Evolutionary conservation across 768 basidiomycete genomes (phyloP), one percentile per base, ranked within the genome.

Genomic region (Paxillus ammoniavirescens): DNA sequence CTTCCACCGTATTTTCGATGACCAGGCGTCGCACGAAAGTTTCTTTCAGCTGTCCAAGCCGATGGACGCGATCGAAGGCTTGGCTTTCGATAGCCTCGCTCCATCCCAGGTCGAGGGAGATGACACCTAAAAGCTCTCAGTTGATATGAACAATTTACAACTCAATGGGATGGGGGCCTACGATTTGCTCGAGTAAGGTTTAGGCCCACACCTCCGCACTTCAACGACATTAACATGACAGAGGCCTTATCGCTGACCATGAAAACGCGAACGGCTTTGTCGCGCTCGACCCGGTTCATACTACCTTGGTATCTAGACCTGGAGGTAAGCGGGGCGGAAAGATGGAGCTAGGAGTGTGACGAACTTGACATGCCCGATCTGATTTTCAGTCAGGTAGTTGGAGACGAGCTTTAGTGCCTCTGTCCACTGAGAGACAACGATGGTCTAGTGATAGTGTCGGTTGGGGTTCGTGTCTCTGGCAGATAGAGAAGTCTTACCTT

Each of bases 341-440:
- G 40, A 13, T 8, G 31, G 18, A 14, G 40, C 15, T 46, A 55
- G 33, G 17, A 35, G 13, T 33, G 15, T 33, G 15, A 15, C 72
- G 13, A 58, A 83, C 80, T 82, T 83, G 52, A 86, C 79, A 56
- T 83, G 82, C 3, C 69, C 59, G 44, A 86, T 75, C 2, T 72
- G 72, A 18, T 77, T 70, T 60, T 80, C 77, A 0, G 69, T 66
- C n/a, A 91, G 73, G 61, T 85, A 86, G 47, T 80, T 69, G 0
- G 80, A 84, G n/a, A 85, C 78, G 4, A 90, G 73, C 9, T 78
- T 74, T 36, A 92, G 74, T 52, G 82, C 86, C 6, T 73, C 67
- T 0, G 84, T 86, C 83, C 89, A 91, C 64, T 87, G 84, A 0
- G 86, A 88, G 52, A 89, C 76, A 53, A 90, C 70, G 47, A 92